Conservation (phyloP, 352 stramenopile species). For the Phytophthora rubi region DNA sequence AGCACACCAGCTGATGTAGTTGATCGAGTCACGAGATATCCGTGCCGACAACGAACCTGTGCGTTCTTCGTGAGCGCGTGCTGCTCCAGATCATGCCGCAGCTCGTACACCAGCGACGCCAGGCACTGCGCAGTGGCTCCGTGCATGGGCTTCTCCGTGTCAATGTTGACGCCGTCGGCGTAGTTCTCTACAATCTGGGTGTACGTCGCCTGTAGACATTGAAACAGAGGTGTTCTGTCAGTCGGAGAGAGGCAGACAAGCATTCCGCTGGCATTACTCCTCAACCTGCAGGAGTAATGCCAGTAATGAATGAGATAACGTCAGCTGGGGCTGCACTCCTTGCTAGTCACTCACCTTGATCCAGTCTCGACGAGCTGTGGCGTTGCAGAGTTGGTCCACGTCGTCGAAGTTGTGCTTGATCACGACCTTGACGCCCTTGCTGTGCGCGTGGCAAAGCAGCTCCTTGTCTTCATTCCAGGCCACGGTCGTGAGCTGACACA, state of each 20-base stretch:
- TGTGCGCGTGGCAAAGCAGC: constrained; percentile 82
- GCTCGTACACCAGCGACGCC: constrained; percentile 59
- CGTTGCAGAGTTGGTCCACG: constrained; percentile 65
- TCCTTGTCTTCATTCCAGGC: constrained; percentile 87
- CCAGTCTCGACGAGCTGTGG: constrained; percentile 53
- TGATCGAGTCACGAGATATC: not conserved
- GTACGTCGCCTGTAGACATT: constrained; percentile 51
- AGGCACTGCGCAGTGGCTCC: constrained; percentile 54
- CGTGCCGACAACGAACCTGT: constrained; percentile 44
- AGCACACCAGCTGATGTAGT: not conserved
- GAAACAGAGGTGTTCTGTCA: not conserved
- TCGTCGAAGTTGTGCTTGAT: constrained; percentile 85
- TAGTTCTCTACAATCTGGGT: constrained; percentile 67
- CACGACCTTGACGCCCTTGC: constrained; percentile 79
- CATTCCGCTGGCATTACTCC: not conserved
- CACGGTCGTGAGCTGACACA: constrained; percentile 68
- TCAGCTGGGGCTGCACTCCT: not conserved
- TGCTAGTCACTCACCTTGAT: constrained; percentile 42
- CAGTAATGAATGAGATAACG: not conserved
- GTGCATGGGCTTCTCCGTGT: constrained; percentile 76
- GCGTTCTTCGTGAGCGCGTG: constrained; percentile 66
- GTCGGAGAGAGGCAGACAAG: not conserved
- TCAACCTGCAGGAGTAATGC: not conserved
- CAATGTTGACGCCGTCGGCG: constrained; percentile 85
- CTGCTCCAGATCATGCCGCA: constrained; percentile 60